A percentile compares a stretch with the other conserved stretches of the same genome.
Evolutionary conservation across 257 asterid species (phyloP).

Genomic region (Salvia rosmarinus): DNA sequence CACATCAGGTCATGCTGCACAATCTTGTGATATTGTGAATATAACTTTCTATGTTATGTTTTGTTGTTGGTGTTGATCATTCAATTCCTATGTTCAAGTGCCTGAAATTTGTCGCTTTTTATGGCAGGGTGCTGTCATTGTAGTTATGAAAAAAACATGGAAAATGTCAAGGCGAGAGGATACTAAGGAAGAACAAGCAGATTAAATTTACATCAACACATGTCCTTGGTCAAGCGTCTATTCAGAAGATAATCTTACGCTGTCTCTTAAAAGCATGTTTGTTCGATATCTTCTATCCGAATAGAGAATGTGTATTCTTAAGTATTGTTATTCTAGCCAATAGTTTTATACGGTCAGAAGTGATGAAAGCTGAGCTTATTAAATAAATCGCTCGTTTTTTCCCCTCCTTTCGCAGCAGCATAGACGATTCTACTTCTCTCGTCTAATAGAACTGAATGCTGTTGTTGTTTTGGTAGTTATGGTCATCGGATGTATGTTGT

Average conservation of each 20-base stretch:
- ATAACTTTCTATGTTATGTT: neutral
- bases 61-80: neutral
- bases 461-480: neutral
- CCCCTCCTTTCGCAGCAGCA: neutral
- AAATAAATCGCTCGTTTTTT: conserved; percentile 7
- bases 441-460: neutral
- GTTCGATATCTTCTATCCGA: conserved; percentile 25
- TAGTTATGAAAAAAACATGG: conserved; percentile 40
- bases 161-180: conserved; percentile 13
- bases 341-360: conserved; percentile 19
- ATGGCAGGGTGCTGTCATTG: conserved; percentile 37
- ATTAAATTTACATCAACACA: conserved; percentile 16
- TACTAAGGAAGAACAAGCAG: conserved; percentile 21
- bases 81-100: neutral
- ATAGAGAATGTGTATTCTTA: conserved; percentile 35
- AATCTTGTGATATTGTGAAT: neutral
- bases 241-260: conserved; percentile 8
- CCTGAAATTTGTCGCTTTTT: conserved; percentile 3
- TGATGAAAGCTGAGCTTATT: neutral
- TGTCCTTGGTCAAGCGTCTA: neutral
- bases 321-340: conserved; percentile 27
- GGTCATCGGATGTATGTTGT: neutral
- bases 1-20: conserved; percentile 1
- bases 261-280: conserved; percentile 20
- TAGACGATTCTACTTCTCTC: neutral